A percentile compares a stretch with the other conserved stretches of the same genome.
phyloP scores from a whole-genome alignment of 768 basidiomycete genomes.

The Tephrocybe sp. region DNA sequence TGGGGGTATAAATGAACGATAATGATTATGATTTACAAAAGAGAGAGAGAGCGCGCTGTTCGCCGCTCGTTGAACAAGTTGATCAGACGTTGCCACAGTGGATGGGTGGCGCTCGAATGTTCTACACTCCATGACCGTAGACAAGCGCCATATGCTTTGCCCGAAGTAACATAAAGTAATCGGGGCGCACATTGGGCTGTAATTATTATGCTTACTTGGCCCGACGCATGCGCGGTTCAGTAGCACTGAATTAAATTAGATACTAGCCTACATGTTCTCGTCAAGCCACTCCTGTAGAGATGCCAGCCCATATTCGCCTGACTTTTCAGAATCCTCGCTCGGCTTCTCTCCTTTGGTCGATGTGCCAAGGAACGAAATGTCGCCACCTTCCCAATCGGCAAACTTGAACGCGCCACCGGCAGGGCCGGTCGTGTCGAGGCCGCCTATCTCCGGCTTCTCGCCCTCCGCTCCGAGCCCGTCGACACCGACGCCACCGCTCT shows the following conservation, averaged over 20 bases:
- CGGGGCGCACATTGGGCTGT: no score
- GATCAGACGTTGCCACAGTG: no score
- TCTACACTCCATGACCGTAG: no score
- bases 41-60: no score
- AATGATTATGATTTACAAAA: no score
- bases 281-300: slow-evolving; percentile 50
- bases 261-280: slow-evolving; percentile 32
- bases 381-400: slow-evolving; percentile 82
- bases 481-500: slow-evolving; percentile 64
- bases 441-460: slow-evolving; percentile 64
- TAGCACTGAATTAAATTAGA: not conserved
- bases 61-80: no score
- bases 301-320: slow-evolving; percentile 35
- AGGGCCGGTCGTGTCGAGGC: slow-evolving; percentile 65
- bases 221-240: not conserved
- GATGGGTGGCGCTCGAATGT: no score
- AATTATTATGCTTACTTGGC: no score
- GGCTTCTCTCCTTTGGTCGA: slow-evolving; percentile 36
- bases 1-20: no score
- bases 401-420: slow-evolving; percentile 66
- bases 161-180: no score
- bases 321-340: slow-evolving; percentile 37
- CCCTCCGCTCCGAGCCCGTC: slow-evolving; percentile 77
- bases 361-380: slow-evolving; percentile 66
- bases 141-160: no score